Evolutionary conservation across 306 rosid species (phyloP), one percentile per base, ranked within the genome.

Genomic region (Acacia confusa): DNA sequence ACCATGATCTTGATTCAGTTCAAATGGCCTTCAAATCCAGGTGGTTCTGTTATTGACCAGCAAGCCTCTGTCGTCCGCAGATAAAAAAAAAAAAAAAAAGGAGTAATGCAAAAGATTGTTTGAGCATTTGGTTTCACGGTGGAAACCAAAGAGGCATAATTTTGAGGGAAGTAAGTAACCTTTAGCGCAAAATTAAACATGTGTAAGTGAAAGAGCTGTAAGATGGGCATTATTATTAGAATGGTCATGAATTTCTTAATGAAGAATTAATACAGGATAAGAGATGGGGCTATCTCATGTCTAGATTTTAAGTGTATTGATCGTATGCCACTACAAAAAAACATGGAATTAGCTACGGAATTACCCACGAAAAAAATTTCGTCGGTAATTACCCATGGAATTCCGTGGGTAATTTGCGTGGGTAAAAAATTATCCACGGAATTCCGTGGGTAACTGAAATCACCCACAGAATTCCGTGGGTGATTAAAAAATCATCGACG

Each of bases 1-100:
- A 95, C 97, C 77, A 93, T 95, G 99, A 92, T 95, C 84, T 86
- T 95, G 90, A 86, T 95, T 91, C 99, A 90, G 90, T 91, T 95
- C 76, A 90, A 91, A 85, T 85, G 80, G 60, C 89, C 88, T 32
- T 72, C 52, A 44, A 72, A 38, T 78, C 68, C 83, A 34, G 55
- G 43, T 76, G 78, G 88, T 77, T 86, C 90, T 61, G 82, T 25
- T 28, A 78, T 20, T 55, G 84, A 79, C 82, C 85, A 76, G 85
- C 82, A 84, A 74, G 85, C 87, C 94, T 65, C 74, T 79, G 44
- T 74, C 87, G 0, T 87, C 92, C 79, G 74, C 87, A 8, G 88
- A 68, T 75, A 75, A 25, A 11, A 16, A 4, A 3, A 47, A 2
- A n/a, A 47, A 4, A 15, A 13, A 3, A 78, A 17, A 25, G 74